A percentile compares a stretch with the other conserved stretches of the same genome.
Evolutionary conservation across 257 asterid species (phyloP).

Genomic region (Gentiana straminea): DNA sequence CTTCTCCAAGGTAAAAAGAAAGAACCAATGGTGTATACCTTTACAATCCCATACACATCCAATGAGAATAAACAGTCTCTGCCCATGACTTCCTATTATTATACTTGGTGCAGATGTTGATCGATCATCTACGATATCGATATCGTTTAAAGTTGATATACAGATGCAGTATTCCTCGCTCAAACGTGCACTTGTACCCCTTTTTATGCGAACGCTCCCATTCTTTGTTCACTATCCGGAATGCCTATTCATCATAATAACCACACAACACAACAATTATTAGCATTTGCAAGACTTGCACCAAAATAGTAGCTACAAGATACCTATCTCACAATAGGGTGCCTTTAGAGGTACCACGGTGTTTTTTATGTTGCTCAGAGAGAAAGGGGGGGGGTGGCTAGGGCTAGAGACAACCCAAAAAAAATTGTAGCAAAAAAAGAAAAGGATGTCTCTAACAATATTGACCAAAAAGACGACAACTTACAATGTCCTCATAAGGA

Average conservation of each 20-base stretch:
- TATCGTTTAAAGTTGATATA: constrained; percentile 85
- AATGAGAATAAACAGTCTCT: no score
- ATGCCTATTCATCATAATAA: constrained; percentile 28
- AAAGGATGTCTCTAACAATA: not conserved
- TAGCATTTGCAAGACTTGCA: not conserved
- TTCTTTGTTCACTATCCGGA: constrained; percentile 71
- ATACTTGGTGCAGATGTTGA: no score
- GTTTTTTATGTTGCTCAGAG: no score
- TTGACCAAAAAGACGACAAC: constrained; percentile 8
- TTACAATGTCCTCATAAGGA: constrained; percentile 77
- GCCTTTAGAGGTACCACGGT: no score
- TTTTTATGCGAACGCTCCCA: constrained; percentile 87
- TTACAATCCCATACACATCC: no score
- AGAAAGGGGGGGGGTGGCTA: no score
- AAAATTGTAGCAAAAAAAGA: not conserved
- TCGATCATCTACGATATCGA: constrained; percentile 61
- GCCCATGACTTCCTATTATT: no score
- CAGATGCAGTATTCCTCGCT: constrained; percentile 64
- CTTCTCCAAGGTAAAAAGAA: no score
- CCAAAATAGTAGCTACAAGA: not conserved
- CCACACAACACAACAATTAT: not conserved
- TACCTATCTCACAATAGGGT: no score
- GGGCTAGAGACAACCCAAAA: not conserved
- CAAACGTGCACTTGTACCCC: constrained; percentile 77
- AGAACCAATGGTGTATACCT: no score